A percentile compares a stretch with the other conserved stretches of the same genome.
Evolutionary conservation across 805 yeast species (phyloP).

Genomic region (Pichia cabralensis): DNA sequence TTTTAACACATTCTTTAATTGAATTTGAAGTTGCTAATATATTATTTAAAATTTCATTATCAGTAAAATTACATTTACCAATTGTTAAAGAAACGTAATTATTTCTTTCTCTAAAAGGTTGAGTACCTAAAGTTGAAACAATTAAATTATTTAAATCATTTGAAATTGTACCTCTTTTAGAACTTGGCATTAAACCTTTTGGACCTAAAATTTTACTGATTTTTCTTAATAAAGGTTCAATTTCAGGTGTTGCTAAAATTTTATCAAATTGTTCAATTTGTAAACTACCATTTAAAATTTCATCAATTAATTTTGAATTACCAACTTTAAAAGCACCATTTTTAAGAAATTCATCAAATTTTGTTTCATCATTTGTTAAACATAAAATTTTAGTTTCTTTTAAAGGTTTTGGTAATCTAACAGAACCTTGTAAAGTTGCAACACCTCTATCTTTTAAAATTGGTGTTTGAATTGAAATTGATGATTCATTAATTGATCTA

Average conservation of each 20-base stretch:
- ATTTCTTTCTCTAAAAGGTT: conserved; percentile 69
- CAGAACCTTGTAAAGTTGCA: conserved; percentile 60
- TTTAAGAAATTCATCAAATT: conserved; percentile 40
- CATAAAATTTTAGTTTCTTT: conserved; percentile 57
- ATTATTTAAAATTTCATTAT: conserved; percentile 64
- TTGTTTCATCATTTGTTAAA: conserved; percentile 49
- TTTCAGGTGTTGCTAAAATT: conserved; percentile 79
- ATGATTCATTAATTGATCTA: conserved; percentile 57
- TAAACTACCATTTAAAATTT: conserved; percentile 43
- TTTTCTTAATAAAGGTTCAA: conserved; percentile 48
- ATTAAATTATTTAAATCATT: conserved; percentile 51
- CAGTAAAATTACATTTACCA: conserved; percentile 70
- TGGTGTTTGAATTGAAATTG: conserved; percentile 54
- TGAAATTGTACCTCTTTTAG: conserved; percentile 77
- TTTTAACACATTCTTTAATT: conserved; percentile 40
- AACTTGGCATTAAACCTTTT: conserved; percentile 78
- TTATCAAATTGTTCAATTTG: conserved; percentile 44
- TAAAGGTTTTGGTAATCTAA: conserved; percentile 64
- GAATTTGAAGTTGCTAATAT: conserved; percentile 58
- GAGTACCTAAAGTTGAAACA: conserved; percentile 48
- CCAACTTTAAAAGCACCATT: conserved; percentile 64
- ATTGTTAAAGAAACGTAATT: conserved; percentile 55
- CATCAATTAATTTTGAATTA: conserved; percentile 57
- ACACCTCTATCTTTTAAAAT: conserved; percentile 71
- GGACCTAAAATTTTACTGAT: conserved; percentile 84